These are phyloP conservation scores for Geoglossum cookeanum DNA, from an alignment of 2,329 filamentous ascomycete species.

Conservation along the genomic window DNA sequence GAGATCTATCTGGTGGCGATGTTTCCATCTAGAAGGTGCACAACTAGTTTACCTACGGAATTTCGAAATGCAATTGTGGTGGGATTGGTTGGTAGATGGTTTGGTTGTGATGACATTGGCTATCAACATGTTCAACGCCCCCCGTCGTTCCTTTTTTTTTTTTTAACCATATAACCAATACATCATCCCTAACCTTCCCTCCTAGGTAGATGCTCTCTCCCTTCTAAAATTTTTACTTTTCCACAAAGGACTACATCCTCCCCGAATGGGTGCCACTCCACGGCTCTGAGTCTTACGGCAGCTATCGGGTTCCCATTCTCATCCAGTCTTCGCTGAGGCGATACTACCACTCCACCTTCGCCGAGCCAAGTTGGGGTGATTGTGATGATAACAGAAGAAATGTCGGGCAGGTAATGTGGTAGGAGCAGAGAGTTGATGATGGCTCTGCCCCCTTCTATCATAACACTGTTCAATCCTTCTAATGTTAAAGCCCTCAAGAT, in stretches of 20 bases:
- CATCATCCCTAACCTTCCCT: no score
- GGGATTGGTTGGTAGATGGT: no score
- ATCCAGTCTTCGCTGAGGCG: conserved; percentile 39
- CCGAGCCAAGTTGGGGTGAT: conserved; percentile 86
- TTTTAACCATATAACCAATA: no score
- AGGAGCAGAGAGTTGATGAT: conserved; percentile 70
- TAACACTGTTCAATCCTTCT: conserved; percentile 54
- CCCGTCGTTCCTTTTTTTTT: no score
- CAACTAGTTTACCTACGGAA: no score
- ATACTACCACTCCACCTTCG: conserved; percentile 59
- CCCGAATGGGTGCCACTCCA: conserved; percentile 60
- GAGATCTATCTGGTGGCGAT: no score
- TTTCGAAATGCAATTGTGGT: no score
- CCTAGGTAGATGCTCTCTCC: no score
- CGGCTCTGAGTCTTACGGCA: conserved; percentile 44
- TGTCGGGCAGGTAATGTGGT: conserved; percentile 36
- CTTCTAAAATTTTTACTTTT: conserved; percentile 13
- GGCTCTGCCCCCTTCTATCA: conserved; percentile 75
- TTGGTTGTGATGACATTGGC: no score
- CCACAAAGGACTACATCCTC: conserved; percentile 73
- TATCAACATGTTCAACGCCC: no score
- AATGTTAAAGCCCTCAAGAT: conserved; percentile 38
- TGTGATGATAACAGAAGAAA: conserved; percentile 69
- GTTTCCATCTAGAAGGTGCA: no score
- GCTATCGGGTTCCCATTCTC: conserved; percentile 32